A percentile compares a stretch with the other conserved stretches of the same genome.
These are phyloP conservation scores for Pyrenochaeta sp. DNA, from an alignment of 2,329 filamentous ascomycete genomes.

Conservation along the genomic window DNA sequence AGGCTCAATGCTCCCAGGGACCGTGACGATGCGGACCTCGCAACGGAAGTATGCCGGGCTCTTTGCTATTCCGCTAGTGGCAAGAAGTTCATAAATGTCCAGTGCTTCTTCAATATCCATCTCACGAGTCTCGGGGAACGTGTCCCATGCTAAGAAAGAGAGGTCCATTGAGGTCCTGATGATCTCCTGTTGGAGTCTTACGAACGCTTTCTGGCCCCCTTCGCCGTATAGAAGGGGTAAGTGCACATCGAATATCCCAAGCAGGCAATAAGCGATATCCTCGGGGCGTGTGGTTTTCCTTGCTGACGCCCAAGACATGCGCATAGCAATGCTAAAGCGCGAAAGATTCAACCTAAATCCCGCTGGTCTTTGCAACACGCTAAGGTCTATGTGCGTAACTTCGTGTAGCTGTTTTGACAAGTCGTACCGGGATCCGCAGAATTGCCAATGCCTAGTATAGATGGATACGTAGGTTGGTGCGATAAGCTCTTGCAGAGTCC, in stretches of 20 bases:
- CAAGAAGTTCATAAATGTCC: too few relatives aligned
- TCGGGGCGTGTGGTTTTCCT: slow-evolving; percentile 24
- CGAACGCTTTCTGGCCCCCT: slow-evolving; percentile 10
- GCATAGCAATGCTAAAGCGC: neutral
- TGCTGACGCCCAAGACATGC: slow-evolving; percentile 26
- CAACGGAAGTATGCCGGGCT: neutral
- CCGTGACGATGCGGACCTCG: neutral
- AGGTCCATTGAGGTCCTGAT: neutral
- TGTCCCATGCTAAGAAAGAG: neutral
- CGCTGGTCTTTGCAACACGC: neutral
- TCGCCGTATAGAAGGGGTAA: slow-evolving; percentile 21
- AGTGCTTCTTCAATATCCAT: neutral
- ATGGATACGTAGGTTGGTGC: neutral
- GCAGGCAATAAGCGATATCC: slow-evolving; percentile 25
- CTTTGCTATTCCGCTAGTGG: neutral
- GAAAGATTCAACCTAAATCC: slow-evolving; percentile 3
- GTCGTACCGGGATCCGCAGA: neutral
- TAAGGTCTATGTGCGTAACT: slow-evolving; percentile 1
- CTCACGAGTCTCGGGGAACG: neutral
- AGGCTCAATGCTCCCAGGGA: neutral
- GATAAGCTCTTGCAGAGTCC: slow-evolving; percentile 10
- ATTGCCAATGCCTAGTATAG: neutral
- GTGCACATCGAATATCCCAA: slow-evolving; percentile 25
- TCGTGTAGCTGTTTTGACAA: neutral
- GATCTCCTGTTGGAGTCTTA: slow-evolving; percentile 13